These are phyloP conservation scores for Dactylellina drechsleri DNA, from an alignment of 2,329 filamentous ascomycete genomes.

Conservation along the genomic window DNA sequence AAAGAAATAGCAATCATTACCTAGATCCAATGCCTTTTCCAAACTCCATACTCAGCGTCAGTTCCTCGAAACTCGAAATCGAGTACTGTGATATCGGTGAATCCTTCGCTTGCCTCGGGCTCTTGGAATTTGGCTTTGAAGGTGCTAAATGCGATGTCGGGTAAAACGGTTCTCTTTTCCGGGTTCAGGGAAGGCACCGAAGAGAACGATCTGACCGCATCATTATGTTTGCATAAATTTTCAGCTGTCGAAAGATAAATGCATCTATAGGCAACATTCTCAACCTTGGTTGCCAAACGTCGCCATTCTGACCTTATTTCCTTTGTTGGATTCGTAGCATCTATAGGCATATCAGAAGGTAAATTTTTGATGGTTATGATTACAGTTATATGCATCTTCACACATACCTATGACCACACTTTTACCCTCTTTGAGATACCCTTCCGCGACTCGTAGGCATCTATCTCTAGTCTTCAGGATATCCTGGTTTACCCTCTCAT, in stretches of 20 bases:
- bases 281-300: conserved; percentile 72
- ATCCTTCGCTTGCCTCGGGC: conserved; percentile 80
- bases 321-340: conserved; percentile 92
- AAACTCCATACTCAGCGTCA: conserved; percentile 40
- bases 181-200: conserved; percentile 70
- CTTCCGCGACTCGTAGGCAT: conserved; percentile 75
- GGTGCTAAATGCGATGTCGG: conserved; percentile 80
- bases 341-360: conserved; percentile 63
- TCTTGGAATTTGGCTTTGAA: conserved; percentile 78
- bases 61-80: conserved; percentile 72
- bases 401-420: conserved; percentile 79
- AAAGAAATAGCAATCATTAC: neutral
- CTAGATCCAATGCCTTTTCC: conserved; percentile 44
- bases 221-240: conserved; percentile 83
- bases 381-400: neutral
- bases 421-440: conserved; percentile 71
- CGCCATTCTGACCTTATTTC: conserved; percentile 83
- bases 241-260: conserved; percentile 81
- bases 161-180: conserved; percentile 77
- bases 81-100: conserved; percentile 78
- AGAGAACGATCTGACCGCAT: conserved; percentile 71
- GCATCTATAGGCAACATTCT: conserved; percentile 80
- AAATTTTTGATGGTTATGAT: neutral
- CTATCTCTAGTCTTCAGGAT: conserved; percentile 77
- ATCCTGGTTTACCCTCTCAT: conserved; percentile 90